These are phyloP conservation scores for Gossypium rotundifolium DNA, from an alignment of 345 rosid species.

Conservation along the genomic window DNA sequence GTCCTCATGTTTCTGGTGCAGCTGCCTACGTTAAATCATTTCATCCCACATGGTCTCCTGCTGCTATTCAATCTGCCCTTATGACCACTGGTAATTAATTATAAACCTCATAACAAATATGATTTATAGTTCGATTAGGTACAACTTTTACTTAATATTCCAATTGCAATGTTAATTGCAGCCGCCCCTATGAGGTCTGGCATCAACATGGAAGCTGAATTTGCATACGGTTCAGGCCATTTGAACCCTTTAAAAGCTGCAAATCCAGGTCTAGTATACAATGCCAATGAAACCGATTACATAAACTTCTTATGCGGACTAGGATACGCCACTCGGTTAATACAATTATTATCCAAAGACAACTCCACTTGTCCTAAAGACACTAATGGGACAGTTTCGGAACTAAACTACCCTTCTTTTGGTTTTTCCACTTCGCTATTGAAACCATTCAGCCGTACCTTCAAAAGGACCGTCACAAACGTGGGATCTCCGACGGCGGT, in stretches of 20 bases:
- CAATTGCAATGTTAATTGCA: neutral
- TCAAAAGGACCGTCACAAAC: slow-evolving; percentile 33
- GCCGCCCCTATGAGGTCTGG: slow-evolving; percentile 14
- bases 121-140: too few relatives aligned
- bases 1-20: slow-evolving; percentile 43
- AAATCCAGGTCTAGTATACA: slow-evolving; percentile 39
- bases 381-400: slow-evolving; percentile 27
- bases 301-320: slow-evolving; percentile 34
- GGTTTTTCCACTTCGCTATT: slow-evolving; percentile 1
- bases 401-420: slow-evolving; percentile 41
- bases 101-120: neutral
- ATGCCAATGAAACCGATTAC: slow-evolving; percentile 28
- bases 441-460: slow-evolving; percentile 3
- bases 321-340: slow-evolving; percentile 18
- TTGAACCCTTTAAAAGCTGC: slow-evolving; percentile 25
- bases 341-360: slow-evolving; percentile 22
- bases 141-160: too few relatives aligned
- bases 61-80: slow-evolving; percentile 31
- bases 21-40: slow-evolving; percentile 44
- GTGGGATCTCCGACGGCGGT: slow-evolving; percentile 26
- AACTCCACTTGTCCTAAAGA: slow-evolving; percentile 11
- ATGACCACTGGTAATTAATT: slow-evolving; percentile 15
- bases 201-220: slow-evolving; percentile 23
- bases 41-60: slow-evolving; percentile 32
- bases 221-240: slow-evolving; percentile 41